Evolutionary conservation across 1,284 basidiomycete species (phyloP), one percentile per base, ranked within the genome.

Genomic region (Apiotrichum akiyoshidainum): DNA sequence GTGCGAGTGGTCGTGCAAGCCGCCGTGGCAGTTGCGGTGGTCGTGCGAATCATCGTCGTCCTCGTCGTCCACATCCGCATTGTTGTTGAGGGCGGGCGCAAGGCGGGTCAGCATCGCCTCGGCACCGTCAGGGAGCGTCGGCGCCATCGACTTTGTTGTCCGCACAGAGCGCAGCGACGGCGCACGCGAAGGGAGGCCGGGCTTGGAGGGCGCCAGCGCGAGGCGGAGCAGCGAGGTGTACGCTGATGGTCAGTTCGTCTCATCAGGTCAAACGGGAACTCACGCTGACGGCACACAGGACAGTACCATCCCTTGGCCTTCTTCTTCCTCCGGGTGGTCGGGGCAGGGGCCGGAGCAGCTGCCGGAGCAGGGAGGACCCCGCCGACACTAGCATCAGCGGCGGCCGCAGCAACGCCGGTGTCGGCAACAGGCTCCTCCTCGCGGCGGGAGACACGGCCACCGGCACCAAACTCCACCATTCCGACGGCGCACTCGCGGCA

Each of bases 271-370:
- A 4, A 7, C 26, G 3, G 11, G 45, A 19, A 81, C 86, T 75
- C 66, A 87, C 86, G 90, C 81, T 93, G 91, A 68, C 91, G 83
- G 74, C 91, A 93, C 52, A 94, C 89, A 34, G 91, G 91, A 74
- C 91, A 94, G 83, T 89, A 91, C 91, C 91, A 94, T 16, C 91
- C 91, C 77, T 94, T 94, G 1, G 90, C 88, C 79, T 90, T 92
- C 66, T 90, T 83, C 81, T 91, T 92, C 71, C 91, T 81, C 57
- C 90, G 68, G 44, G 76, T 68, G 12, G 68, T 59, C 10, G 71
- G 76, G 2, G 83, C 75, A 1, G 68, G 26, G 26, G 81, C 75
- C 19, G 78, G 64, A 11, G 75, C 61, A 3, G 56, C 59, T 26
- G 52, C 60, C 31, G 55, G 55, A 13, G 44, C 58, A 2, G 58